Evolutionary conservation across 2,329 filamentous ascomycete species (phyloP).

Genomic region (Bipolaris zeicola): DNA sequence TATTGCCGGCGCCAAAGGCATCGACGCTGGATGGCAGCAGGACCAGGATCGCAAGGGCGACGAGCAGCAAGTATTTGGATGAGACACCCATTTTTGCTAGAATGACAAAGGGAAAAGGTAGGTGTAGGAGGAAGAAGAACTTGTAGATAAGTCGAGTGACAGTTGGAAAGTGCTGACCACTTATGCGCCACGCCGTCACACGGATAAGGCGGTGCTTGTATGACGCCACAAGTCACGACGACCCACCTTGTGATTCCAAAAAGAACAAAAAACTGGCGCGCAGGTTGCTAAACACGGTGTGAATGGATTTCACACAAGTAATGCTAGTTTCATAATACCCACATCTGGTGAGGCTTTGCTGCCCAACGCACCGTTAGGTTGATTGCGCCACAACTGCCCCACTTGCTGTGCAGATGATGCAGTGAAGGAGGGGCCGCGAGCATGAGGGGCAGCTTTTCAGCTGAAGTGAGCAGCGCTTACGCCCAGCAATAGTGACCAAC

Average conservation of each 20-base stretch:
- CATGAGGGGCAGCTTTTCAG: neutral
- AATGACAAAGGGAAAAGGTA: neutral
- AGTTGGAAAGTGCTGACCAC: constrained; percentile 3
- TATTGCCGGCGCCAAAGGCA: constrained; percentile 57
- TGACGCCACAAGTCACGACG: constrained; percentile 13
- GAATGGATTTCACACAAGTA: neutral
- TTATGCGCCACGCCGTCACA: constrained; percentile 14
- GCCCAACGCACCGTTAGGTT: constrained; percentile 2
- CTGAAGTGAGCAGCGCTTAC: neutral
- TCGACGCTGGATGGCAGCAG: constrained; percentile 44
- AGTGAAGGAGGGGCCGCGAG: neutral
- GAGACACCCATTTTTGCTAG: constrained; percentile 38
- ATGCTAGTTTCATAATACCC: neutral
- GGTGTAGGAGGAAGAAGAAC: neutral
- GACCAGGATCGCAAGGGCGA: constrained; percentile 46
- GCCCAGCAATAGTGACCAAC: neutral
- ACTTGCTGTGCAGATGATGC: constrained; percentile 3
- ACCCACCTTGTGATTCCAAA: neutral
- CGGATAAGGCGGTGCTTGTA: constrained; percentile 17
- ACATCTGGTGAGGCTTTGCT: constrained; percentile 10
- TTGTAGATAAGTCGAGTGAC: constrained; percentile 6
- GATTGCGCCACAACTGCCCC: constrained; percentile 20
- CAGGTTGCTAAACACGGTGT: neutral
- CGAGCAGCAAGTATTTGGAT: constrained; percentile 43
- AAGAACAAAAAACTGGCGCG: neutral